Evolutionary conservation across 345 rosid genomes (phyloP).

Genomic region (Hypericum perforatum): DNA sequence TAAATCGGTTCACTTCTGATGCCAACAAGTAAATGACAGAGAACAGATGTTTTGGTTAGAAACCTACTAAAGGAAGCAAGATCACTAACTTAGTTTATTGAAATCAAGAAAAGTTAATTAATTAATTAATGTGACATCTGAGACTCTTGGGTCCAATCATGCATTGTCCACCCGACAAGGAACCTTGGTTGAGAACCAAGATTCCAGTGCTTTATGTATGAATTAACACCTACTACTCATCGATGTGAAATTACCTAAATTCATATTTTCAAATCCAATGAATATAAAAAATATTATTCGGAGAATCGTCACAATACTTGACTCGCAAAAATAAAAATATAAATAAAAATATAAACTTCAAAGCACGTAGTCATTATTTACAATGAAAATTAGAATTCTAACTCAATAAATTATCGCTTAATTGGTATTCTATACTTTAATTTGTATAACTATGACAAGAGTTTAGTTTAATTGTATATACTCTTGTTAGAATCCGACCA

Average conservation of each 20-base stretch:
- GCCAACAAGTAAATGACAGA: constrained; percentile 9
- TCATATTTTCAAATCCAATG: no score
- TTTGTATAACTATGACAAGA: no score
- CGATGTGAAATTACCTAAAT: constrained; percentile 4
- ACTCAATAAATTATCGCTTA: no score
- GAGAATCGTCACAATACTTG: no score
- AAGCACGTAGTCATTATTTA: no score
- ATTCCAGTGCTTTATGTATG: background rate
- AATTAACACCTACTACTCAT: constrained; percentile 19
- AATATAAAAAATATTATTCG: no score
- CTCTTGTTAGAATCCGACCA: no score
- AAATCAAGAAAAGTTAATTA: constrained; percentile 20
- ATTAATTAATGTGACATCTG: constrained; percentile 20
- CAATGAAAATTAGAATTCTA: no score
- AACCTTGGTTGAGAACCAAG: constrained; percentile 23
- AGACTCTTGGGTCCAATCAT: constrained; percentile 11
- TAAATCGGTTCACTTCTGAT: constrained; percentile 5
- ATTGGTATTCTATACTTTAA: no score
- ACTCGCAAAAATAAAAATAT: no score
- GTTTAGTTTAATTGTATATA: no score
- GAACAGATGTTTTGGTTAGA: constrained; percentile 27
- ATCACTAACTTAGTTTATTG: constrained; percentile 31
- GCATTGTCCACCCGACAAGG: constrained; percentile 34
- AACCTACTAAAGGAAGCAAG: constrained; percentile 37
- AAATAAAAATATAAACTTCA: no score